Conservation (phyloP, 2,329 filamentous ascomycete species). For the Dactylella cylindrospora region DNA sequence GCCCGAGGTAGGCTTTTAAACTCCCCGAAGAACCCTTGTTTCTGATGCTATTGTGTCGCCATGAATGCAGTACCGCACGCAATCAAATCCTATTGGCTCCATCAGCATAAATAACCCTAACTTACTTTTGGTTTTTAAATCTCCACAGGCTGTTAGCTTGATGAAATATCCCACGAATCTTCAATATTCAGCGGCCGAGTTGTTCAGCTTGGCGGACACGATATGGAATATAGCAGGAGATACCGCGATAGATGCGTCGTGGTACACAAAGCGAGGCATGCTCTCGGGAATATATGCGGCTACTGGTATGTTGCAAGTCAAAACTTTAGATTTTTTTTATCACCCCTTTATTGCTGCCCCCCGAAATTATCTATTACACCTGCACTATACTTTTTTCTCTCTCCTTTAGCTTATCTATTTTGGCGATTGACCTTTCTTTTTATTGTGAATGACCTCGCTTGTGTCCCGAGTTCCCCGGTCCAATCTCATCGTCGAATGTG, state of each 20-base stretch:
- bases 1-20: constrained; percentile 76
- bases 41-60: constrained; percentile 3
- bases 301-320: constrained; percentile 51
- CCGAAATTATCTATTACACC: too few species aligned
- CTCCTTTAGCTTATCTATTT: too few species aligned
- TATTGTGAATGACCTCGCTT: too few species aligned
- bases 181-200: constrained; percentile 72
- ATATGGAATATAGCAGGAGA: constrained; percentile 88
- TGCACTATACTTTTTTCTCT: too few species aligned
- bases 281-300: constrained; percentile 71
- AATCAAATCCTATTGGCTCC: too few species aligned
- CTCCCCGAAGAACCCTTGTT: constrained; percentile 2
- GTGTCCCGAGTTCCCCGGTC: constrained; percentile 28
- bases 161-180: constrained; percentile 85
- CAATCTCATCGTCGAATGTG: constrained; percentile 22
- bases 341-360: too few species aligned
- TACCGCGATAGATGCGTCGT: constrained; percentile 74
- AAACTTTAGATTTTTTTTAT: too few species aligned
- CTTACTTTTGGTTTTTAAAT: constrained; percentile 24
- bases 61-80: too few species aligned
- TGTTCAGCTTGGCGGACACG: constrained; percentile 82
- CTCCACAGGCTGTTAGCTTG: constrained; percentile 72
- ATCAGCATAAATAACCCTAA: too few species aligned
- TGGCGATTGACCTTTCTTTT: too few species aligned
- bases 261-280: constrained; percentile 75